Percentiles rank a stretch among this genome's conserved stretches.
These are phyloP conservation scores for Nicotiana paniculata DNA, from an alignment of 257 asterid species.

Conservation along the genomic window DNA sequence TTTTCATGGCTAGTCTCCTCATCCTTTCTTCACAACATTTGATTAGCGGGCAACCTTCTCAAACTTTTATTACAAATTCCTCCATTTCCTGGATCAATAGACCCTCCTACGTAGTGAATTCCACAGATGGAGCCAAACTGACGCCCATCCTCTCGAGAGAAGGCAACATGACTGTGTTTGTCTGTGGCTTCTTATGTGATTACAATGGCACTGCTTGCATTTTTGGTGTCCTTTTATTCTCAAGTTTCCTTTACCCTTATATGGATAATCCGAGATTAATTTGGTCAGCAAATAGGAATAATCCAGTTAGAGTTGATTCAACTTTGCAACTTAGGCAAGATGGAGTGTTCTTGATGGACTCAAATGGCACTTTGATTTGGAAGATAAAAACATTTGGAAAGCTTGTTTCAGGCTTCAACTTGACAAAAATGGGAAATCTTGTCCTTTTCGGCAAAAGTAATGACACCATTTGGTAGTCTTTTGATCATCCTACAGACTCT, in stretches of 20 bases:
- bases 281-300: constrained; percentile 16
- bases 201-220: background rate
- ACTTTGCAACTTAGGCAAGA: background rate
- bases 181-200: background rate
- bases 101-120: background rate
- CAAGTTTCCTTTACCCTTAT: accelerated
- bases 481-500: constrained; percentile 2
- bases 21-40: background rate
- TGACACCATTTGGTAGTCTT: constrained; percentile 3
- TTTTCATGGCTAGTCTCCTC: background rate
- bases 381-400: background rate
- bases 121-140: background rate
- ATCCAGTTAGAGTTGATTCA: constrained; percentile 8
- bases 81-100: background rate
- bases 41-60: background rate
- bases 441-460: background rate
- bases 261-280: background rate
- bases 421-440: background rate
- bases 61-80: background rate
- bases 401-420: background rate
- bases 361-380: background rate
- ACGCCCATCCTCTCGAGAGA: background rate
- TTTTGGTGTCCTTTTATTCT: background rate
- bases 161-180: background rate
- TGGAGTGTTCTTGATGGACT: background rate